Conservation (phyloP, 257 asterid species). For the Hygrophila difformis region DNA sequence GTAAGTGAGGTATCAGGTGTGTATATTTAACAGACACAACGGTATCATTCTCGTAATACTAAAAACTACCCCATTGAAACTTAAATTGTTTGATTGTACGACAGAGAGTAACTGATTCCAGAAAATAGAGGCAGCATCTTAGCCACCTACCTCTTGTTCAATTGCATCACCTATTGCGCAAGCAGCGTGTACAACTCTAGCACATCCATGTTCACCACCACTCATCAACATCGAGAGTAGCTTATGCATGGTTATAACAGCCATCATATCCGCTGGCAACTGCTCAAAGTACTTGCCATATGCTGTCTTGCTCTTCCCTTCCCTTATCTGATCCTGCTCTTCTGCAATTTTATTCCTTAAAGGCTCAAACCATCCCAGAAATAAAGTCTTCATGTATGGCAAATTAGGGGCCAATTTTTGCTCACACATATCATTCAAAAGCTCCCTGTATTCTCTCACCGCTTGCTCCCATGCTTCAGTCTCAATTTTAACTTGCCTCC, state of each 20-base stretch:
- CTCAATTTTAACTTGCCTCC: constrained; percentile 71
- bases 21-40: not conserved
- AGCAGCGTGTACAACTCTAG: constrained; percentile 69
- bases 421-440: constrained; percentile 78
- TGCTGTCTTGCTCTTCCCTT: constrained; percentile 43
- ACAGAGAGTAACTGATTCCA: not conserved
- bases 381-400: constrained; percentile 77
- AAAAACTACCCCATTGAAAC: constrained; percentile 10
- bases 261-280: constrained; percentile 88
- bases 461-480: constrained; percentile 90
- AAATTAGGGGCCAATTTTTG: constrained; percentile 84
- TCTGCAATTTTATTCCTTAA: constrained; percentile 50
- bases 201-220: constrained; percentile 63
- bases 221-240: constrained; percentile 67
- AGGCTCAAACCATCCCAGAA: constrained; percentile 95
- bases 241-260: constrained; percentile 89
- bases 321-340: constrained; percentile 60
- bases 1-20: too few relatives aligned
- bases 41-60: constrained; percentile 3
- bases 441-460: constrained; percentile 67
- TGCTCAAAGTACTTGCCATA: constrained; percentile 53
- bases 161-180: constrained; percentile 70
- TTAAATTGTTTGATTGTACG: constrained; percentile 1
- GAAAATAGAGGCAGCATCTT: constrained; percentile 2
- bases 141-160: constrained; percentile 76